phyloP scores from a whole-genome alignment of 805 yeast genomes.

The Nakazawaea anatomiae region DNA sequence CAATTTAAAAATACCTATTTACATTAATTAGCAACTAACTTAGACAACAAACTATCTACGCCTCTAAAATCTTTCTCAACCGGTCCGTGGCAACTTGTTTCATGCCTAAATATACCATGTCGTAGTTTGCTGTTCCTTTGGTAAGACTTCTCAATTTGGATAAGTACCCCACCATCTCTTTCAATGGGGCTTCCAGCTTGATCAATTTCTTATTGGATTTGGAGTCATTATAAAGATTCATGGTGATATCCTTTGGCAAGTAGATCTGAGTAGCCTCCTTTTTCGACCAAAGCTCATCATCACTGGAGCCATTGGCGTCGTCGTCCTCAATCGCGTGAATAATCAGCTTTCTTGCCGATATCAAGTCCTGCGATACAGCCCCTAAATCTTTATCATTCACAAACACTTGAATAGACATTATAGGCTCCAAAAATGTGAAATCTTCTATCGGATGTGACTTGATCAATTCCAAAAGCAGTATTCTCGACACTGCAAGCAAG shows the following conservation, averaged over 20 bases:
- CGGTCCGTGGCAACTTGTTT: conserved; percentile 55
- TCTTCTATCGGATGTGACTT: conserved; percentile 17
- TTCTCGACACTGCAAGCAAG: conserved; percentile 40
- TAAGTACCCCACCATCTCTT: conserved; percentile 87
- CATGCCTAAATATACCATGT: conserved; percentile 75
- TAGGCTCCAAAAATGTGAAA: conserved; percentile 74
- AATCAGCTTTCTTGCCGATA: conserved; percentile 69
- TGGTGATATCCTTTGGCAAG: conserved; percentile 73
- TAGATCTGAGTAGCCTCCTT: conserved; percentile 58
- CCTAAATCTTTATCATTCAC: conserved; percentile 74
- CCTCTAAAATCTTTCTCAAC: conserved; percentile 27
- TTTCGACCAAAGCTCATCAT: conserved; percentile 38
- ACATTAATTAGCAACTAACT: not conserved
- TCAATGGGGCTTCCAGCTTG: conserved; percentile 77
- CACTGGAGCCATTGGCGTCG: conserved; percentile 27
- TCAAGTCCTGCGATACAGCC: conserved; percentile 75
- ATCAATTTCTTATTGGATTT: conserved; percentile 43
- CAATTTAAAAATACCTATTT: too few relatives aligned
- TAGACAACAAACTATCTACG: not conserved
- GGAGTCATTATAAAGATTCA: conserved; percentile 25
- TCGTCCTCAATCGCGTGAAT: conserved; percentile 72
- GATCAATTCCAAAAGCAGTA: conserved; percentile 35
- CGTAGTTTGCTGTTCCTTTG: conserved; percentile 82
- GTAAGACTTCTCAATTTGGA: conserved; percentile 74
- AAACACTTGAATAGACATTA: conserved; percentile 69